A percentile compares a stretch with the other conserved stretches of the same genome.
These are phyloP conservation scores for Candida incommunis DNA, from an alignment of 805 yeast genomes.

Conservation along the genomic window DNA sequence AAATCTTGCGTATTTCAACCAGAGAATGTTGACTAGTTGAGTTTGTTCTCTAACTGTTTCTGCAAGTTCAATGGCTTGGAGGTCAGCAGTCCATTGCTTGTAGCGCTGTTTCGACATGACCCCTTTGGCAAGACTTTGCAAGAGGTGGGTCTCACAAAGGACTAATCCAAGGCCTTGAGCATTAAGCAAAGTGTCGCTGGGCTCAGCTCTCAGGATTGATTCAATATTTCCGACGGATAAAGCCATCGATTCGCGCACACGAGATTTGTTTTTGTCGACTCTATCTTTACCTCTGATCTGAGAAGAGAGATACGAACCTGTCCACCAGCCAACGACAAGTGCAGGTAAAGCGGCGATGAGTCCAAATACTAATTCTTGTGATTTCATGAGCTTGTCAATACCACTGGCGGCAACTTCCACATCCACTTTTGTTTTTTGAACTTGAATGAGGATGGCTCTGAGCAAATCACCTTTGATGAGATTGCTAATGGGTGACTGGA, in stretches of 20 bases:
- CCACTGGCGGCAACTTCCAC: slow-evolving; percentile 84
- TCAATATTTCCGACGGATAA: slow-evolving; percentile 44
- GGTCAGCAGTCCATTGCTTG: slow-evolving; percentile 47
- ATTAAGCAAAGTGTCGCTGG: slow-evolving; percentile 25
- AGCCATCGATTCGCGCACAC: slow-evolving; percentile 22
- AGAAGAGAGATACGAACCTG: slow-evolving; percentile 14
- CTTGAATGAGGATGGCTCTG: slow-evolving; percentile 69
- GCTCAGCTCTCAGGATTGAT: slow-evolving; percentile 27
- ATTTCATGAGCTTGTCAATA: slow-evolving; percentile 74
- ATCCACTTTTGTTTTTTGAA: slow-evolving; percentile 94
- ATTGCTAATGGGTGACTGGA: slow-evolving; percentile 54
- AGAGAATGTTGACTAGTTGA: neutral
- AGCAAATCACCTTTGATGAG: slow-evolving; percentile 56
- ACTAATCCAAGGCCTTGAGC: slow-evolving; percentile 34
- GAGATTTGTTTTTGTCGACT: slow-evolving; percentile 6
- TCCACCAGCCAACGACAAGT: slow-evolving; percentile 32
- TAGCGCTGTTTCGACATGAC: slow-evolving; percentile 36
- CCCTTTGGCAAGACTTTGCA: slow-evolving; percentile 34
- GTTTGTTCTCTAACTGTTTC: slow-evolving; percentile 8
- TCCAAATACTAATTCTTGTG: slow-evolving; percentile 92
- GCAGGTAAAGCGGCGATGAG: slow-evolving; percentile 76
- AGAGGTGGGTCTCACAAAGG: slow-evolving; percentile 48
- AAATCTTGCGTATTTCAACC: neutral
- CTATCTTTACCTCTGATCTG: slow-evolving; percentile 5
- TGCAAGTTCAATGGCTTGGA: slow-evolving; percentile 38